phyloP scores from a whole-genome alignment of 805 yeast species.

The Myxozyma lipomycoides region DNA sequence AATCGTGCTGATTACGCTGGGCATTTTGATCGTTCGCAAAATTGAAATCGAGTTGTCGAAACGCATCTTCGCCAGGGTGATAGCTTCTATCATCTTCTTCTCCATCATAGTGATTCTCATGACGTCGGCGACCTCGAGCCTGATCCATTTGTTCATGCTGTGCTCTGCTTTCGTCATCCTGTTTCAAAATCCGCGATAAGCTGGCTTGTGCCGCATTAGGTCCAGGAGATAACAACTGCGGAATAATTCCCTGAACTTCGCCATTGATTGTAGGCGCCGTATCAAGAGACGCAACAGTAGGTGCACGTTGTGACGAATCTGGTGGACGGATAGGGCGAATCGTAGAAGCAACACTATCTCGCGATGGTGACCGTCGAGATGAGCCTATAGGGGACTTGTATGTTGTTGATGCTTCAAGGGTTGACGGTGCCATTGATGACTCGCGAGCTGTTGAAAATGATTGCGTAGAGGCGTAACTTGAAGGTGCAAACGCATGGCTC shows the following conservation, averaged over 20 bases:
- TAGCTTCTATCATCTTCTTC: background rate
- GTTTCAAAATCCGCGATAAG: constrained; percentile 17
- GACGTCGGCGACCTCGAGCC: background rate
- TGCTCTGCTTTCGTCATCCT: constrained; percentile 9
- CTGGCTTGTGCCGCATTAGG: constrained; percentile 17
- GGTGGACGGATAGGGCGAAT: constrained; percentile 19
- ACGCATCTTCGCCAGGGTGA: constrained; percentile 9
- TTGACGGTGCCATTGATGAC: constrained; percentile 15
- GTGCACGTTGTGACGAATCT: constrained; percentile 10
- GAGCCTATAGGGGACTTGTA: background rate
- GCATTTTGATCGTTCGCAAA: constrained; percentile 8
- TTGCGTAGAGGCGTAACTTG: constrained; percentile 24
- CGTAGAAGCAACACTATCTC: constrained; percentile 15
- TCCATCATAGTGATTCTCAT: constrained; percentile 3
- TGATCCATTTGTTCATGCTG: background rate
- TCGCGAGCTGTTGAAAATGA: constrained; percentile 25
- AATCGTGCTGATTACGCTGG: constrained; percentile 1
- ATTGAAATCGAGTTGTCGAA: constrained; percentile 13
- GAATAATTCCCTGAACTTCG: constrained; percentile 7
- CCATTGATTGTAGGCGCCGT: constrained; percentile 12
- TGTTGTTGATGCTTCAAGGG: background rate
- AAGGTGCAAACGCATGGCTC: constrained; percentile 21
- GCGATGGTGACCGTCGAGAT: constrained; percentile 7
- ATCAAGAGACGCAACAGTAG: constrained; percentile 21
- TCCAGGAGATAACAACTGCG: constrained; percentile 17